Conservation (phyloP, 1,139 yeast species). For the Wickerhamiella infanticola region DNA sequence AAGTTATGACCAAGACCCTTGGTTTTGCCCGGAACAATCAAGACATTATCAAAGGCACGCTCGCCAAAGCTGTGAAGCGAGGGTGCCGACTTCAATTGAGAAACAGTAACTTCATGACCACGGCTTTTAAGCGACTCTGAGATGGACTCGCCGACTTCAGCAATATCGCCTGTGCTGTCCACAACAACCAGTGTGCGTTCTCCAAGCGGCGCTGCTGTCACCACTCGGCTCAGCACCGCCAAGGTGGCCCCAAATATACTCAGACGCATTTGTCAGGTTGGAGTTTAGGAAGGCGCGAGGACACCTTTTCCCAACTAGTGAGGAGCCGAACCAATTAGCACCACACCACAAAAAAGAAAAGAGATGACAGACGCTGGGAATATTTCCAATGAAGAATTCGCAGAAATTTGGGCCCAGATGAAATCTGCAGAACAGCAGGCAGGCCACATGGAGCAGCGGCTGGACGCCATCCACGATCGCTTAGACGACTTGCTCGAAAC, state of each 20-base stretch:
- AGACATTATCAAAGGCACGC: conserved; percentile 36
- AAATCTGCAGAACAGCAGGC: conserved; percentile 13
- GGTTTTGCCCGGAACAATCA: conserved; percentile 36
- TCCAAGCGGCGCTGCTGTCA: neutral
- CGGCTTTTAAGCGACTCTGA: conserved; percentile 10
- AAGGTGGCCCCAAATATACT: neutral
- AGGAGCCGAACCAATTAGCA: no score
- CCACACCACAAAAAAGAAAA: no score
- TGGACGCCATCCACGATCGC: conserved; percentile 10
- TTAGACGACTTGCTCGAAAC: conserved; percentile 10
- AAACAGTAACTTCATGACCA: conserved; percentile 12
- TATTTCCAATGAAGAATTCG: conserved; percentile 12
- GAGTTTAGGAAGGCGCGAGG: neutral
- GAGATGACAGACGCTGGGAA: conserved; percentile 14
- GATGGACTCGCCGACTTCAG: conserved; percentile 3
- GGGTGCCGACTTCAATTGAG: conserved; percentile 11
- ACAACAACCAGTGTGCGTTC: conserved; percentile 14
- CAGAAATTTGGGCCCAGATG: conserved; percentile 14
- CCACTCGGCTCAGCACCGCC: neutral
- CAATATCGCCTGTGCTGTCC: conserved; percentile 10
- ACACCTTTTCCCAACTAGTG: no score
- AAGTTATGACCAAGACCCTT: conserved; percentile 30
- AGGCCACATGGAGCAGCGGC: conserved; percentile 10
- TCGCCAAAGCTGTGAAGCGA: conserved; percentile 29
- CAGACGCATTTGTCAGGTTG: neutral